phyloP scores from a whole-genome alignment of 768 basidiomycete genomes.

The Naganishia kalamii region DNA sequence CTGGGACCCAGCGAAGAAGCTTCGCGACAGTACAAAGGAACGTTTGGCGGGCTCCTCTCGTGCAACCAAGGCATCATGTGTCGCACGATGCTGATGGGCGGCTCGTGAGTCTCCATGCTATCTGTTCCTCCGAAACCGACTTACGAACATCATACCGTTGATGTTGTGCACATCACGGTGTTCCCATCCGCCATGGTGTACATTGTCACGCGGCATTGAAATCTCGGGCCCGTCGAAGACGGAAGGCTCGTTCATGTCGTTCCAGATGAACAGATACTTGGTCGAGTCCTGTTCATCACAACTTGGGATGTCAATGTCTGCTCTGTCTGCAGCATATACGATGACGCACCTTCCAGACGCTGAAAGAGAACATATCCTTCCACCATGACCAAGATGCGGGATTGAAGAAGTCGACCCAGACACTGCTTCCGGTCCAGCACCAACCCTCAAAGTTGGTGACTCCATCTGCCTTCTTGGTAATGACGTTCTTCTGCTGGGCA shows the following conservation, averaged over 20 bases:
- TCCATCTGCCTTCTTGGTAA: slow-evolving; percentile 74
- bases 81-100: slow-evolving; percentile 66
- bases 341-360: slow-evolving; percentile 49
- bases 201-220: slow-evolving; percentile 64
- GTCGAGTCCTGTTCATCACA: slow-evolving; percentile 53
- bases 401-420: slow-evolving; percentile 98
- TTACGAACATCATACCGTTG: slow-evolving; percentile 78
- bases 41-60: slow-evolving; percentile 71
- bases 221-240: slow-evolving; percentile 99
- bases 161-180: slow-evolving; percentile 96
- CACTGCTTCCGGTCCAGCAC: slow-evolving; percentile 96
- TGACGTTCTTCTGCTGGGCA: slow-evolving; percentile 71
- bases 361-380: slow-evolving; percentile 69
- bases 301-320: neutral
- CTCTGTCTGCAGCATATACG: neutral
- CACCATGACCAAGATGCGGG: slow-evolving; percentile 85
- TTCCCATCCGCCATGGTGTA: slow-evolving; percentile 94
- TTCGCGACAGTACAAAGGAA: slow-evolving; percentile 90
- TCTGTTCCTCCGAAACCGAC: too few relatives aligned
- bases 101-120: neutral
- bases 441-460: slow-evolving; percentile 78
- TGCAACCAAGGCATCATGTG: slow-evolving; percentile 67
- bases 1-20: slow-evolving; percentile 93
- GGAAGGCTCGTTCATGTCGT: slow-evolving; percentile 99
- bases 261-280: slow-evolving; percentile 85